Evolutionary conservation across 192 early-diverging fungal genomes (phyloP), one percentile per base, ranked within the genome.

Genomic region (Entomortierella chlamydospora): DNA sequence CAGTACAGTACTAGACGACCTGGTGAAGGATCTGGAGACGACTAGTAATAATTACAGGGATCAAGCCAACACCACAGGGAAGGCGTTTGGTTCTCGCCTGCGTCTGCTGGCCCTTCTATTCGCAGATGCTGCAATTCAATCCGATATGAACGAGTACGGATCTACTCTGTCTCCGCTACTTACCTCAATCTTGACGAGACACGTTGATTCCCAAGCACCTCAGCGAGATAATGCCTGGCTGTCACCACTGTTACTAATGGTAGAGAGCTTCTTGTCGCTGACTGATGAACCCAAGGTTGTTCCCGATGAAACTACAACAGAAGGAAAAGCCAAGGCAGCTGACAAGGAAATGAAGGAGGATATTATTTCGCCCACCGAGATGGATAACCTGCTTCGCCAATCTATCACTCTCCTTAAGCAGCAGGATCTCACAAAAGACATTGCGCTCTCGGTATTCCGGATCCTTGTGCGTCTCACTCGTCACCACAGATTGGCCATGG

Each of bases 401-500:
- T 84, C 81, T 12, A 62, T 87, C 29, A 42, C 57, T 15, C 55
- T 88, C 31, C 64, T 88, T 13, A 74, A 69, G 34, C 77, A 73
- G 25, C 34, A 76, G 2, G 72, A 83, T 0, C 70, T 84, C 31
- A 64, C 74, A 39, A 86, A 83, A 55, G 85, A 88, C 61, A 82
- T 86, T 53, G 64, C 81, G 2, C 86, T 95, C 73, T 91, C 95
- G 20, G 81, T 93, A 33, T 85, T 98, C 57, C 86, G 94, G 6
- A 87, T 97, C 26, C 79, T 93, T 8, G 92, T 96, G 13, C 88
- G 93, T n/a, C 82, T 98, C 39, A 97, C 96, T 33, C 88, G 95
- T 33, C 73, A 85, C 23, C 85, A 91, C 59, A 67, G 66, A 0
- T 70, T 87, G 15, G 93, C 94, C 2, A 68, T 85, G 26, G 81